Conservation (phyloP, 1,139 yeast species). For the Debaryomycetaceae sp. region DNA sequence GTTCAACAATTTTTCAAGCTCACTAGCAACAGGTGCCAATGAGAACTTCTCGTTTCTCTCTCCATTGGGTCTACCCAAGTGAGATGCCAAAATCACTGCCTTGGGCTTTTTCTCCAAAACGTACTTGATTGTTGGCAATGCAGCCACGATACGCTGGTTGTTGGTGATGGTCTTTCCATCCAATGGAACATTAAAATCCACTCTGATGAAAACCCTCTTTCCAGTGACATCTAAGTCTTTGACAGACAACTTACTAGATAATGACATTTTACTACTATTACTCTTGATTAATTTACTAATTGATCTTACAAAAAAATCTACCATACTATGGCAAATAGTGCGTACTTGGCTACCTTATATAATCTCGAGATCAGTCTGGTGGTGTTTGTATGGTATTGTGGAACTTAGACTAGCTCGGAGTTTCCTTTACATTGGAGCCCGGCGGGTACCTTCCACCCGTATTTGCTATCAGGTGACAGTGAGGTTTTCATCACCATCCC, state of each 20-base stretch:
- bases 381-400: background rate
- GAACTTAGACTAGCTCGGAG: slow-evolving; percentile 2
- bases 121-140: slow-evolving; percentile 92
- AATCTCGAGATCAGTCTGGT: background rate
- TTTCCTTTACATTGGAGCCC: slow-evolving; percentile 6
- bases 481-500: too few species aligned
- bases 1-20: slow-evolving; percentile 70
- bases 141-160: slow-evolving; percentile 98
- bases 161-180: slow-evolving; percentile 95
- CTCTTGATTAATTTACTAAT: background rate
- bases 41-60: slow-evolving; percentile 80
- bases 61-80: slow-evolving; percentile 97
- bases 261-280: slow-evolving; percentile 56
- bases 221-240: slow-evolving; percentile 80
- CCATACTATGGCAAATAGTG: background rate
- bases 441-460: slow-evolving; percentile 13
- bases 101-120: slow-evolving; percentile 88
- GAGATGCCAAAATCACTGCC: slow-evolving; percentile 88
- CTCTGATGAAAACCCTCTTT: slow-evolving; percentile 95
- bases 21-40: slow-evolving; percentile 85
- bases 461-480: slow-evolving; percentile 3
- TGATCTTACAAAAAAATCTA: background rate
- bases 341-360: background rate
- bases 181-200: slow-evolving; percentile 95
- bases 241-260: slow-evolving; percentile 87